phyloP scores from a whole-genome alignment of 1,139 yeast genomes.

The Blastobotrys malaysiensis region DNA sequence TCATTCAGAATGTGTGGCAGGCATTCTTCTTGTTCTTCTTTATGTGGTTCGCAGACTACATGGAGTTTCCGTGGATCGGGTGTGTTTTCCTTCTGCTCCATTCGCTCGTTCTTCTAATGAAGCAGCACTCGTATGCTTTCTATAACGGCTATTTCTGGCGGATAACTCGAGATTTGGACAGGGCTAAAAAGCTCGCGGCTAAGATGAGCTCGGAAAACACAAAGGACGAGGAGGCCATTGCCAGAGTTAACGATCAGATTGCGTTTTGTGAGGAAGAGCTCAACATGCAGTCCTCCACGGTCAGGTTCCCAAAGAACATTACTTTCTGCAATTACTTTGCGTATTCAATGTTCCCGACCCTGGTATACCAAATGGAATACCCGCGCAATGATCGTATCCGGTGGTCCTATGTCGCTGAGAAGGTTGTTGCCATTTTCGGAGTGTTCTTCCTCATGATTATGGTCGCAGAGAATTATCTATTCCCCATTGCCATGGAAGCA shows the following conservation, averaged over 20 bases:
- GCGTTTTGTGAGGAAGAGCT: conserved; percentile 29
- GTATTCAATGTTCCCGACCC: conserved; percentile 86
- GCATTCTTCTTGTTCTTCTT: conserved; percentile 42
- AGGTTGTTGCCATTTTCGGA: conserved; percentile 77
- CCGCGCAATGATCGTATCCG: conserved; percentile 71
- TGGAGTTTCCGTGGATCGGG: conserved; percentile 77
- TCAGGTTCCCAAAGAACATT: conserved; percentile 65
- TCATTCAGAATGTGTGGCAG: conserved; percentile 54
- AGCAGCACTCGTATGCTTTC: conserved; percentile 84
- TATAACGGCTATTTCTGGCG: conserved; percentile 81
- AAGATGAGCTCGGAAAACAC: neutral
- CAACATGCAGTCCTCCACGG: conserved; percentile 27
- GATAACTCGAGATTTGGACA: conserved; percentile 50
- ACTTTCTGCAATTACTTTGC: conserved; percentile 60
- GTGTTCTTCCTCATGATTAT: conserved; percentile 76
- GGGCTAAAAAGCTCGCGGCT: conserved; percentile 34
- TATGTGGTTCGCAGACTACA: conserved; percentile 47
- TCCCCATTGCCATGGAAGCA: conserved; percentile 68
- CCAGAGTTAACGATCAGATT: conserved; percentile 16
- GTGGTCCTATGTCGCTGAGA: conserved; percentile 64
- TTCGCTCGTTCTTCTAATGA: conserved; percentile 82
- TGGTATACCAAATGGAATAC: conserved; percentile 61
- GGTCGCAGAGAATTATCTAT: conserved; percentile 71
- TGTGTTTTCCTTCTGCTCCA: conserved; percentile 77
- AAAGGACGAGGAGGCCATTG: conserved; percentile 7